Conservation (phyloP, 2,329 filamentous ascomycete species). For the Hypomyces perniciosus region DNA sequence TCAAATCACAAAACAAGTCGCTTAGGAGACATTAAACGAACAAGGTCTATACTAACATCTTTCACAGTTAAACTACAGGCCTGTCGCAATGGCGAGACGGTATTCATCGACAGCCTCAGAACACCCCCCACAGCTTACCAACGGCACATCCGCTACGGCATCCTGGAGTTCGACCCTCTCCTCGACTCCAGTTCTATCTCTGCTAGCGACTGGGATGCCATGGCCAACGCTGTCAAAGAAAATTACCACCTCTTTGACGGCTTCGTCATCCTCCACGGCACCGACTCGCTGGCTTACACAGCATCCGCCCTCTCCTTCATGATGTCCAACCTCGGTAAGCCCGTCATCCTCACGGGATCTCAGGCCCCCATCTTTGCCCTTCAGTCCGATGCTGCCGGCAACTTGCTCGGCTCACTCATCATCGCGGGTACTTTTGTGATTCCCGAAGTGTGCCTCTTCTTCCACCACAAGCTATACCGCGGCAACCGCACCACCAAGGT, state of each 20-base stretch:
- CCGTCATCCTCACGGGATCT: conserved; percentile 77
- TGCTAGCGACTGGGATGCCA: conserved; percentile 77
- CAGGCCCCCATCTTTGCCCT: conserved; percentile 85
- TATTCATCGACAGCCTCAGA: conserved; percentile 61
- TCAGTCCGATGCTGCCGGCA: conserved; percentile 87
- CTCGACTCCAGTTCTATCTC: conserved; percentile 90
- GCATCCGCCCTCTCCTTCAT: conserved; percentile 90
- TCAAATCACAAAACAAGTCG: no score
- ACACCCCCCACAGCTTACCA: conserved; percentile 77
- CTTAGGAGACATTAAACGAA: no score
- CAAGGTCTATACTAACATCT: no score
- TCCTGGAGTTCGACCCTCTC: conserved; percentile 76
- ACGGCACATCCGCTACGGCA: conserved; percentile 74
- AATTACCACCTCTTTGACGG: conserved; percentile 89
- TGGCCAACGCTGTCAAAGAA: conserved; percentile 69
- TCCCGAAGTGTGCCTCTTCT: conserved; percentile 89
- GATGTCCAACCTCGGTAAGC: conserved; percentile 85
- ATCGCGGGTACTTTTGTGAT: conserved; percentile 90
- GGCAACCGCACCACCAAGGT: conserved; percentile 87
- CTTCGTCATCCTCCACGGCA: conserved; percentile 87
- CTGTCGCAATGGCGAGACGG: conserved; percentile 42
- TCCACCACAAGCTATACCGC: conserved; percentile 84
- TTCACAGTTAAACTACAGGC: conserved; percentile 43
- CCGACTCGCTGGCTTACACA: conserved; percentile 84
- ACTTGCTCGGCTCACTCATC: conserved; percentile 80